Base-by-base conservation (phyloP, 441 rosid species). In the Metrosideros polymorpha region DNA sequence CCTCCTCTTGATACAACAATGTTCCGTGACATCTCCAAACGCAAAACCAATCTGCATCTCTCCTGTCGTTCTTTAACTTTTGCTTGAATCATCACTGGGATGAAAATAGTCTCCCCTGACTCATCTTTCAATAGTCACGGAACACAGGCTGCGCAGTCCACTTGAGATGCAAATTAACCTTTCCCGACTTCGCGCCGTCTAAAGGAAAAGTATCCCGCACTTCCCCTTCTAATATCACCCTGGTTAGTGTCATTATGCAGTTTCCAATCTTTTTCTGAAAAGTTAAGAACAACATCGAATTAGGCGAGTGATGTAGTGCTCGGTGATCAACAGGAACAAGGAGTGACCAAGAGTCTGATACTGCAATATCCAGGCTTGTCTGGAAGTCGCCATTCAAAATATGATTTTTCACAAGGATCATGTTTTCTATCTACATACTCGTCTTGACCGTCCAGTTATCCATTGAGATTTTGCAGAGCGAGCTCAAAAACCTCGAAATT, bases 261-360 rank as follows among this genome's bases (percentile, higher is more conserved):
- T 91, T 95, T 88, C 99, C 98, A n/a, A 95, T 94, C 88, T 94
- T 96, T 71, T 95, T 93, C 96, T 97, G 94, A 85, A 88, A 86
- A 19, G 86, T 63, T 18, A 12, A 39, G 54, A 85, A 52, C 63
- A n/a, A 10, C 9, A 49, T 49, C 19, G 71, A 56, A 61, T 43
- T 42, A 45, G 27, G 71, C 30, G 7, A 32, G 50, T 3, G 43
- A 25, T 24, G 19, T 13, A 29, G 24, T 12, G 1, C 3, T 45
- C 6, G 55, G 49, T 15, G 71, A 82, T 56, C 25, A 19, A 54
- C 52, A 29, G 22, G 43, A 52, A 71, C 22, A 52, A 25, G 42
- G 5, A 52, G 10, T 4, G 57, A 49, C n/a, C 9, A 47, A 50
- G 56, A 29, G 42, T 50, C 8, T 45, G 30, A 57, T 42, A 35